A percentile compares a stretch with the other conserved stretches of the same genome.
These are phyloP conservation scores for Lepidium africanum DNA, from an alignment of 345 rosid genomes.

Conservation along the genomic window DNA sequence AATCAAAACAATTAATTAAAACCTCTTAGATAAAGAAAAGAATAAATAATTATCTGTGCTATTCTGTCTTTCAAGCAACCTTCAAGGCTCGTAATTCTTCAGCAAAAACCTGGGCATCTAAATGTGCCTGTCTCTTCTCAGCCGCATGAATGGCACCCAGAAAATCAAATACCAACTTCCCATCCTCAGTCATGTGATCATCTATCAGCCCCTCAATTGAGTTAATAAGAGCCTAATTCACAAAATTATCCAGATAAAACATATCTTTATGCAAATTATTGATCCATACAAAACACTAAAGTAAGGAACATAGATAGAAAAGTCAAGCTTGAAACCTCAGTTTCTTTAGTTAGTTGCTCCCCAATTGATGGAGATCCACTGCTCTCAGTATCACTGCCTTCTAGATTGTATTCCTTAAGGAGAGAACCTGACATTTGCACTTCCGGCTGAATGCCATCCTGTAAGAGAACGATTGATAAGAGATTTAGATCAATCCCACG, in stretches of 20 bases:
- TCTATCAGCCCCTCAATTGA: conserved; percentile 49
- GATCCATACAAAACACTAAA: conserved; percentile 7
- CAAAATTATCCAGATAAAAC: conserved; percentile 18
- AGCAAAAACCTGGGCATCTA: conserved; percentile 72
- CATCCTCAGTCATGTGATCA: conserved; percentile 50
- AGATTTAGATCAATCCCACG: neutral
- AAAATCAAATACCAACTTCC: conserved; percentile 72
- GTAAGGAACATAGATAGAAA: neutral
- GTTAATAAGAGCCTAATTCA: conserved; percentile 41
- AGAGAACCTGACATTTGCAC: conserved; percentile 41
- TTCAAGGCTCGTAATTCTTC: conserved; percentile 65
- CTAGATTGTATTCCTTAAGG: conserved; percentile 66
- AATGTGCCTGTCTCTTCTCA: conserved; percentile 80
- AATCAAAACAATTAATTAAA: neutral
- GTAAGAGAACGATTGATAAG: conserved; percentile 1
- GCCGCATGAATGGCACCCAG: conserved; percentile 87
- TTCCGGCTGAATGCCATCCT: conserved; percentile 34
- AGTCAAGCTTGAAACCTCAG: conserved; percentile 34
- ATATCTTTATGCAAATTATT: neutral
- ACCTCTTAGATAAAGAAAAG: neutral
- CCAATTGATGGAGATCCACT: conserved; percentile 7
- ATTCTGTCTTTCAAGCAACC: conserved; percentile 33
- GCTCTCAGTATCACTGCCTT: conserved; percentile 36
- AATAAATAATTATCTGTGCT: neutral
- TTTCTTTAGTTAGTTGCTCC: conserved; percentile 29